Percentiles rank a stretch among this genome's conserved stretches.
Evolutionary conservation across 768 basidiomycete genomes (phyloP).

Genomic region (Pleurotus pulmonarius): DNA sequence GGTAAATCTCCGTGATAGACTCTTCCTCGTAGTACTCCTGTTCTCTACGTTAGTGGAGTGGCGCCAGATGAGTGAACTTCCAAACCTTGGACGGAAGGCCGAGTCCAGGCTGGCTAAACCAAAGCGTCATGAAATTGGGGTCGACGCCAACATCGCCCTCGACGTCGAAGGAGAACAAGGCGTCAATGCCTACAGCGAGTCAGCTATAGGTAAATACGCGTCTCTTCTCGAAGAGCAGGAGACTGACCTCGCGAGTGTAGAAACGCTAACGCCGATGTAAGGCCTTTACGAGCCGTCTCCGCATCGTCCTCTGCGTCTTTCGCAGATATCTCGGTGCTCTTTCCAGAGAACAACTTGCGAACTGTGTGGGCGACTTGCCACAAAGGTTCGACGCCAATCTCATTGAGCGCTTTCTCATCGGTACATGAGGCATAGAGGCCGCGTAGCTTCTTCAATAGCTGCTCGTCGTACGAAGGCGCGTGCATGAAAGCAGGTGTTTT

Average conservation of each 20-base stretch:
- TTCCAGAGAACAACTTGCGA: slow-evolving; percentile 43
- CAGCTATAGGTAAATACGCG: no score
- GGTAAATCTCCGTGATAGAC: slow-evolving; percentile 64
- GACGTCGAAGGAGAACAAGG: slow-evolving; percentile 75
- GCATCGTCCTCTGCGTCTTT: slow-evolving; percentile 11
- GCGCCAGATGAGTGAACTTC: slow-evolving; percentile 7
- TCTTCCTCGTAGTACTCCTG: slow-evolving; percentile 91
- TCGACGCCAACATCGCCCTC: slow-evolving; percentile 88
- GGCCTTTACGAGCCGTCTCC: slow-evolving; percentile 40
- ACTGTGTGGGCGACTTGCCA: slow-evolving; percentile 62
- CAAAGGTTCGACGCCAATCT: slow-evolving; percentile 69
- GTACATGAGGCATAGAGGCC: slow-evolving; percentile 79
- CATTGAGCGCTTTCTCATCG: slow-evolving; percentile 73
- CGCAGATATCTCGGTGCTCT: slow-evolving; percentile 34
- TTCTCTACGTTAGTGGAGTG: background rate
- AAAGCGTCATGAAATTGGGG: slow-evolving; percentile 80
- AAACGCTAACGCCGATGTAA: slow-evolving; percentile 83
- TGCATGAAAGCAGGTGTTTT: slow-evolving; percentile 10
- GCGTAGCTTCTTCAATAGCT: slow-evolving; percentile 61
- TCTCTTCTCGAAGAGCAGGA: background rate
- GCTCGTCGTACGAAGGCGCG: slow-evolving; percentile 41
- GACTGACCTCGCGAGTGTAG: slow-evolving; percentile 78
- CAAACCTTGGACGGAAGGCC: slow-evolving; percentile 85
- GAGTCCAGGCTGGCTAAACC: slow-evolving; percentile 78
- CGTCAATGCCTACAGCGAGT: slow-evolving; percentile 56